Evolutionary conservation across 495 filamentous ascomycete species (phyloP), one percentile per base, ranked within the genome.

Genomic region (Poronia punctata): DNA sequence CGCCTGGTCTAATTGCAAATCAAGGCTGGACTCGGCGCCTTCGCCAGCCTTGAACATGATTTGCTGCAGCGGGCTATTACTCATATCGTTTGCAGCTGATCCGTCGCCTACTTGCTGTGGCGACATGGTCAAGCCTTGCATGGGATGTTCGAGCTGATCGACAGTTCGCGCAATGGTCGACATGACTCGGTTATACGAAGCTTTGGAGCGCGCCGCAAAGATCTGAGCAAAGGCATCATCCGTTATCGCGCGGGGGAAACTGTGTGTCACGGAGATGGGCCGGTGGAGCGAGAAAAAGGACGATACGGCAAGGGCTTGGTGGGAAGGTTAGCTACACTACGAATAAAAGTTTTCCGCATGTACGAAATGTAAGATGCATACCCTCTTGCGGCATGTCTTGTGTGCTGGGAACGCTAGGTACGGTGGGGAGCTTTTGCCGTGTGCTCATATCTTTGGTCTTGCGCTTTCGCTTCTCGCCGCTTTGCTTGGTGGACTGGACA

Each of bases 281-380:
- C 92, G 79, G 68, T 98, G 88, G 46, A 90, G 83, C 42, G 92
- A 92, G 67, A 96, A 98, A 72, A 98, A 97, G 35, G 82, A 83
- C 5, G 90, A 88, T 21, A 95, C 69, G 46, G 81, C 81, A 30
- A 96, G 70, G 56, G 93, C 92, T 98, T 12, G 10, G 32, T 12
- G 44, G 14, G 19, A 29, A 17, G 30, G 40, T 52, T 7, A 58
- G 43, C n/a, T 20, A 50, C 19, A n/a, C 12, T 35, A 29, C 21
- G 23, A 5, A 15, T 10, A 7, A 7, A 18, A 19, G 28, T 16
- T 26, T 11, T 16, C 12, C 24, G 32, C 7, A 20, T 18, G 17
- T 14, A 24, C 5, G 2, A 10, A 12, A 44, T 16, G 16, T 2
- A 29, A 2, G 16, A 17, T 19, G 64, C 72, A 45, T 57, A 89